Evolutionary conservation across 257 asterid genomes (phyloP).

Genomic region (Sherardia arvensis): DNA sequence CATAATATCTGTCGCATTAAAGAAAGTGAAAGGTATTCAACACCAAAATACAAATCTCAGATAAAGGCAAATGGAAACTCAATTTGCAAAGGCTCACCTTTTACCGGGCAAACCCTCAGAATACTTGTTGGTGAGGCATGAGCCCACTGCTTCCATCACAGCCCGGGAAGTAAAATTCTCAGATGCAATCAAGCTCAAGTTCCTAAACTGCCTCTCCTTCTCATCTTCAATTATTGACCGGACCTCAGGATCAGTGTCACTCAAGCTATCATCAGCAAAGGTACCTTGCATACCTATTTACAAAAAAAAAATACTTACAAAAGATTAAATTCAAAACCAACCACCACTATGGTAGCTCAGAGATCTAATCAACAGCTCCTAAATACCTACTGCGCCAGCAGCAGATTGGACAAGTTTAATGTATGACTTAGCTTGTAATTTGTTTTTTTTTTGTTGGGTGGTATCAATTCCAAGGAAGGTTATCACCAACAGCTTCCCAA

Average conservation of each 20-base stretch:
- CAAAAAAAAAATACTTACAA: neutral
- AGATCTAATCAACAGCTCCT: neutral
- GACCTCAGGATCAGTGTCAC: slow-evolving; percentile 75
- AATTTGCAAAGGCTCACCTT: slow-evolving; percentile 34
- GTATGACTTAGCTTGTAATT: too few relatives aligned
- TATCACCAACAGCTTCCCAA: neutral
- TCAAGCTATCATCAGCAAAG: neutral
- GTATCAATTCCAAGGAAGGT: too few relatives aligned
- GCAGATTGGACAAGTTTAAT: too few relatives aligned
- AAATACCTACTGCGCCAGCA: too few relatives aligned
- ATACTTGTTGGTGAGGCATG: slow-evolving; percentile 92
- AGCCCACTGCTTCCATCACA: slow-evolving; percentile 99
- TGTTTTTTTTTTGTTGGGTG: too few relatives aligned
- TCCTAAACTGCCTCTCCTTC: slow-evolving; percentile 82
- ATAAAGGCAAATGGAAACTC: slow-evolving; percentile 4
- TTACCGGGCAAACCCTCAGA: slow-evolving; percentile 96
- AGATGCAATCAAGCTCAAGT: slow-evolving; percentile 90
- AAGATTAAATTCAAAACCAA: neutral
- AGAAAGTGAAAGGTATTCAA: neutral
- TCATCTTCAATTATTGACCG: slow-evolving; percentile 59
- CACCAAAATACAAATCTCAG: neutral
- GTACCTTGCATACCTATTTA: slow-evolving; percentile 31
- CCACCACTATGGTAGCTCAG: neutral
- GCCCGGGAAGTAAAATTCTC: slow-evolving; percentile 96
- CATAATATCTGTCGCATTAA: slow-evolving; percentile 55